These are phyloP conservation scores for Dicorynia guianensis DNA, from an alignment of 306 rosid species.

Conservation along the genomic window DNA sequence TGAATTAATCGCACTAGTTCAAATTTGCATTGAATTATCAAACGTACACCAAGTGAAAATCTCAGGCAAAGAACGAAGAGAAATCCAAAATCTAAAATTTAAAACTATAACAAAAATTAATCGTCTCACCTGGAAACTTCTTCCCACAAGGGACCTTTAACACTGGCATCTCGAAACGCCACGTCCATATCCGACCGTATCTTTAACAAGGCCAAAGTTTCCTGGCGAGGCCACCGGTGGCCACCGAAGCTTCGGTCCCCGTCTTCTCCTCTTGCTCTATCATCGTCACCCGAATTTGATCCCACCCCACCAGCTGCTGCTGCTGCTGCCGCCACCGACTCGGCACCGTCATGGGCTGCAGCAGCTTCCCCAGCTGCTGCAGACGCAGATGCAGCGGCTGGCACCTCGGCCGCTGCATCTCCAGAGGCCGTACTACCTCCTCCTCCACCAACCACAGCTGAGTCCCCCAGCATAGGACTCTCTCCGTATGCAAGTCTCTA, in stretches of 20 bases:
- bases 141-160: conserved; percentile 96
- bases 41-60: not conserved
- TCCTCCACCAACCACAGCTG: conserved; percentile 49
- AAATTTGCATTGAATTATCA: conserved; percentile 20
- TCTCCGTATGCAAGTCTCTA: conserved; percentile 10
- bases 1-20: not conserved
- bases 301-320: conserved; percentile 48
- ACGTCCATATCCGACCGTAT: conserved; percentile 92
- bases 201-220: conserved; percentile 84
- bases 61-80: not conserved
- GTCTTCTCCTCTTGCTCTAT: conserved; percentile 57
- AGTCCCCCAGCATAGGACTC: conserved; percentile 75
- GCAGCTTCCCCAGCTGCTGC: not conserved
- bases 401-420: conserved; percentile 45
- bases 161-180: conserved; percentile 89
- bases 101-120: not conserved
- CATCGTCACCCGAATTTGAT: conserved; percentile 77
- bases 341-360: conserved; percentile 19
- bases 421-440: conserved; percentile 44
- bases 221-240: conserved; percentile 94
- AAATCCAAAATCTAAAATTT: not conserved
- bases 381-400: conserved; percentile 14
- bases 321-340: not conserved
- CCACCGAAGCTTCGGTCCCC: conserved; percentile 86
- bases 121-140: conserved; percentile 73